A percentile compares a stretch with the other conserved stretches of the same genome.
phyloP scores from a whole-genome alignment of 495 filamentous ascomycete genomes.

The Astrothelium macrocarpum region DNA sequence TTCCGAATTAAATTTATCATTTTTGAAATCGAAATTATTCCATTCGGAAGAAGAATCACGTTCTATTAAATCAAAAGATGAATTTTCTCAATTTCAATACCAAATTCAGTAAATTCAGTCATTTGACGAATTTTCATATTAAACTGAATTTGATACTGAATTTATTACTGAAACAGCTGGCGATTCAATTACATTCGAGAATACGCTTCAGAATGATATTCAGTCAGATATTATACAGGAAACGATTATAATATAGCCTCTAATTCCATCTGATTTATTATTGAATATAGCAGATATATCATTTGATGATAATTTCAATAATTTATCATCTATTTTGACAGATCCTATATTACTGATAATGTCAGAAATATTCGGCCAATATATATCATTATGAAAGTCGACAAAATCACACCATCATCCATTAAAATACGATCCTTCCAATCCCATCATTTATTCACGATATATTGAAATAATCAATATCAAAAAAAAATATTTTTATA shows the following conservation, averaged over 20 bases:
- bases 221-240: background rate
- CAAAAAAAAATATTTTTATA: background rate
- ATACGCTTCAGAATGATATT: background rate
- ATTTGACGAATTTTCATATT: no score
- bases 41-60: no score
- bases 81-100: no score
- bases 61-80: no score
- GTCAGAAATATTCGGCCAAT: background rate
- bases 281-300: background rate
- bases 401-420: background rate
- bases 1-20: no score
- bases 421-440: background rate
- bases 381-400: background rate
- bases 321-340: background rate
- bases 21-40: no score
- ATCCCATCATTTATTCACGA: background rate
- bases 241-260: background rate
- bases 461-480: background rate
- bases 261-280: background rate
- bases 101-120: no score
- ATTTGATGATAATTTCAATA: background rate
- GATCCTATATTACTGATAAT: background rate
- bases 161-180: background rate
- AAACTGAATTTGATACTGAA: no score
- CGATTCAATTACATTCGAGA: background rate